Conservation (phyloP, 2,329 filamentous ascomycete species). For the Ascochyta fabae region DNA sequence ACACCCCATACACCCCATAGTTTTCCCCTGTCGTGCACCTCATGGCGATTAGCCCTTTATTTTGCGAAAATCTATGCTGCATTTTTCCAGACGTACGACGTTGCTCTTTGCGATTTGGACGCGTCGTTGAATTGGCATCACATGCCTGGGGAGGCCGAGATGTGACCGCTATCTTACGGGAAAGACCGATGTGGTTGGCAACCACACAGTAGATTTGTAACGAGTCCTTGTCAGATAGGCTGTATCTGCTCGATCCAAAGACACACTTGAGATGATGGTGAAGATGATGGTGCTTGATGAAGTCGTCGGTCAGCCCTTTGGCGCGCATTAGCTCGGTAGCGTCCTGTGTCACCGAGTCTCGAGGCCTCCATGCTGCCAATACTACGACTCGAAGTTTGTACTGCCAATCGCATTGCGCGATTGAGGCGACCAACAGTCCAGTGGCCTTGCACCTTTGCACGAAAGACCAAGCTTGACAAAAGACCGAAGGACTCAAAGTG, state of each 20-base stretch:
- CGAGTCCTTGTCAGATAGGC: neutral
- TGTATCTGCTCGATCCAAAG: neutral
- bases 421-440: no score
- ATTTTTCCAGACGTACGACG: no score
- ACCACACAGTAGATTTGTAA: neutral
- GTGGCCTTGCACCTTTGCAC: no score
- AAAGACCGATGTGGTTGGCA: neutral
- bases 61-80: no score
- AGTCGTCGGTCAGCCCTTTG: conserved; percentile 6
- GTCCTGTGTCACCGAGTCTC: neutral
- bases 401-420: neutral
- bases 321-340: conserved; percentile 10
- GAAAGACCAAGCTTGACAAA: neutral
- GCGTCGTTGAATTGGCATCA: no score
- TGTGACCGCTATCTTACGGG: no score
- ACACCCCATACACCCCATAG: no score
- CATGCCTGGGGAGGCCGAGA: no score
- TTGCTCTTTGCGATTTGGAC: no score
- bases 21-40: no score
- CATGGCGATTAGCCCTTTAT: no score
- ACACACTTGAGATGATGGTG: neutral
- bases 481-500: neutral
- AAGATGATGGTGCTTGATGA: neutral
- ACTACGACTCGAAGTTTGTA: neutral
- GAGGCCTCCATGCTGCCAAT: neutral